These are phyloP conservation scores for Boletales sp. DNA, from an alignment of 768 basidiomycete genomes.

Conservation along the genomic window DNA sequence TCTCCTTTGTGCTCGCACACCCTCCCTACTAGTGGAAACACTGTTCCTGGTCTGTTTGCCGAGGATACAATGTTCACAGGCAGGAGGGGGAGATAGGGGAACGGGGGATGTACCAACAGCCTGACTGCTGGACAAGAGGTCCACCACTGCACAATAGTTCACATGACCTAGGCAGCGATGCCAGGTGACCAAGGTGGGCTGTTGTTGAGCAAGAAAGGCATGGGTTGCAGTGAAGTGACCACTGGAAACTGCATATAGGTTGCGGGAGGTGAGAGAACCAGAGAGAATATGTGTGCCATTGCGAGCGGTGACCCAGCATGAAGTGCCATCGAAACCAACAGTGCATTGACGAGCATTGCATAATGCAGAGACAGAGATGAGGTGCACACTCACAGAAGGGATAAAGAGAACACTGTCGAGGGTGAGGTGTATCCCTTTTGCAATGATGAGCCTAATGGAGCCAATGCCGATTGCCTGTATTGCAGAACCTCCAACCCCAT, in stretches of 20 bases:
- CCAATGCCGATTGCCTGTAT: constrained; percentile 18
- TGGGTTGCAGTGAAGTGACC: constrained; percentile 8
- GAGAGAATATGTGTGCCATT: background rate
- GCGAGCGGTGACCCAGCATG: constrained; percentile 1
- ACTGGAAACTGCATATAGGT: background rate
- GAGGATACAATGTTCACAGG: constrained; percentile 33
- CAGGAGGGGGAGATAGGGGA: too few species aligned
- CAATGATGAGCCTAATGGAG: constrained; percentile 1
- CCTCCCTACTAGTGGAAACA: too few species aligned
- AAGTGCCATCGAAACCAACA: constrained; percentile 16
- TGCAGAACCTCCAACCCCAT: constrained; percentile 13
- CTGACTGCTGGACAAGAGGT: too few species aligned
- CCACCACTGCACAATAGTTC: constrained; percentile 21
- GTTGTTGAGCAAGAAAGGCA: constrained; percentile 15
- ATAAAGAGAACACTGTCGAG: constrained; percentile 19
- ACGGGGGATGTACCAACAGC: too few species aligned
- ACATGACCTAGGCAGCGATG: constrained; percentile 4
- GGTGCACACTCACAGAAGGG: constrained; percentile 20
- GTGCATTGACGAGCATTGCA: constrained; percentile 5
- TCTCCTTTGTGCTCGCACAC: background rate
- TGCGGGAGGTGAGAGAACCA: background rate
- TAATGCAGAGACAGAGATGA: constrained; percentile 23
- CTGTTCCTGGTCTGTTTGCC: constrained; percentile 37
- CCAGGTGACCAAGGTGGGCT: too few species aligned
- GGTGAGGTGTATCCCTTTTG: constrained; percentile 5